Conservation (phyloP, 2,329 filamentous ascomycete genomes). For the Blastomyces silverae region DNA sequence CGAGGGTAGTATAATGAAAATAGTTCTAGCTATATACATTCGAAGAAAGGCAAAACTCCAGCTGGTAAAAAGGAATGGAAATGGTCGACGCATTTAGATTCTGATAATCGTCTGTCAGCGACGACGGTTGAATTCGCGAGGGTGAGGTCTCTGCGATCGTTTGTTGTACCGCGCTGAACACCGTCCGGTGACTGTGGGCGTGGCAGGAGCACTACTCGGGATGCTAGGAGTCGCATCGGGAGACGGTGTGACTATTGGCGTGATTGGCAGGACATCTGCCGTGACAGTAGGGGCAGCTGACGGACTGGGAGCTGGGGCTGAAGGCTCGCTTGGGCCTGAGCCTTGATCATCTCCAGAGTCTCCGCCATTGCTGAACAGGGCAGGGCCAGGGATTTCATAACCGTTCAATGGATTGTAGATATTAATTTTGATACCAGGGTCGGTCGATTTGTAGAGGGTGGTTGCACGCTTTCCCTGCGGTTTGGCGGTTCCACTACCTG, state of each 20-base stretch:
- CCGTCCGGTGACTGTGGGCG: background rate
- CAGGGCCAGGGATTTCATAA: constrained; percentile 50
- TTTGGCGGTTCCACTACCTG: constrained; percentile 46
- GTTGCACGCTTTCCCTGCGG: constrained; percentile 48
- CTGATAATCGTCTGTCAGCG: background rate
- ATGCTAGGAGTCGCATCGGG: background rate
- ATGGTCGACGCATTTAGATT: background rate
- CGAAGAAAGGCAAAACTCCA: too few relatives aligned
- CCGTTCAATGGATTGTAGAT: constrained; percentile 47
- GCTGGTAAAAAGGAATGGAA: background rate
- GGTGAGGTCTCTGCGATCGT: background rate
- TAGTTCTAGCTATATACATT: background rate
- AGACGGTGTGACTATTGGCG: background rate
- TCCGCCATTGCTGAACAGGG: constrained; percentile 26
- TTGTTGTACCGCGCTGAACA: background rate
- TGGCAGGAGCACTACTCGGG: background rate
- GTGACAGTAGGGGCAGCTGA: background rate
- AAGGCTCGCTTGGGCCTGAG: background rate
- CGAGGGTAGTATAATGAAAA: background rate
- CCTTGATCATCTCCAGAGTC: background rate
- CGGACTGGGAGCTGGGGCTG: background rate
- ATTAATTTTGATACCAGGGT: constrained; percentile 55
- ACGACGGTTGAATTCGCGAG: background rate
- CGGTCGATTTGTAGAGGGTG: constrained; percentile 51
- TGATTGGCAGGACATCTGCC: background rate